phyloP scores from a whole-genome alignment of 495 filamentous ascomycete species.

The Clohesyomyces aquaticus region DNA sequence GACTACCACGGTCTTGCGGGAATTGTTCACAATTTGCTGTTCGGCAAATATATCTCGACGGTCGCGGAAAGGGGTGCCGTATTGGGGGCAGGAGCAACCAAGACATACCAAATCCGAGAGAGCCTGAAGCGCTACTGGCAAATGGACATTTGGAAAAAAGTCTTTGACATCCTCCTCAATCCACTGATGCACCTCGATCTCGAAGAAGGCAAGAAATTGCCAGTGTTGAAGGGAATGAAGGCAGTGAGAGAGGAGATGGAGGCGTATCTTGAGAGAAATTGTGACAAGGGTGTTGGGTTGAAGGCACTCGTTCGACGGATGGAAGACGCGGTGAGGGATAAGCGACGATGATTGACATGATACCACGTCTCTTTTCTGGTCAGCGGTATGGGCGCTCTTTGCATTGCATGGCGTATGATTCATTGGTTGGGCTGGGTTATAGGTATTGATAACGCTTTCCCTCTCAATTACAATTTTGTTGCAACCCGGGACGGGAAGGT shows the following conservation, averaged over 20 bases:
- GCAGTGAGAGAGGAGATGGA: conserved; percentile 79
- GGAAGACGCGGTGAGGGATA: conserved; percentile 69
- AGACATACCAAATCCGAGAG: conserved; percentile 74
- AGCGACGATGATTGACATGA: conserved; percentile 47
- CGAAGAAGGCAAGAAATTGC: conserved; percentile 66
- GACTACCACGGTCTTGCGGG: conserved; percentile 93
- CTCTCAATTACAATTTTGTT: too few relatives aligned
- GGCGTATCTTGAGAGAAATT: conserved; percentile 75
- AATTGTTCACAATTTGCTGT: conserved; percentile 81
- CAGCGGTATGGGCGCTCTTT: conserved; percentile 1
- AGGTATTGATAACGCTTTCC: neutral
- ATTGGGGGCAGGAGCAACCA: conserved; percentile 55
- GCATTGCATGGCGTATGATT: conserved; percentile 22
- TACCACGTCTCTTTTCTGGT: conserved; percentile 3
- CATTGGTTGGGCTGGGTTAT: too few relatives aligned
- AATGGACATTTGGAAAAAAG: conserved; percentile 79
- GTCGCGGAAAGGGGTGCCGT: conserved; percentile 48
- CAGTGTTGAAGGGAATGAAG: conserved; percentile 68
- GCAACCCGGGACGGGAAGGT: too few relatives aligned
- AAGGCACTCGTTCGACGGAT: conserved; percentile 63
- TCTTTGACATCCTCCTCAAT: conserved; percentile 88
- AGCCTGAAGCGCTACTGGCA: conserved; percentile 93
- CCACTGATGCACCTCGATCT: conserved; percentile 63
- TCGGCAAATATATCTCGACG: conserved; percentile 93
- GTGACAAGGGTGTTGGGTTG: conserved; percentile 76